These are phyloP conservation scores for Leccinum aurantiacum DNA, from an alignment of 768 basidiomycete species.

Conservation along the genomic window DNA sequence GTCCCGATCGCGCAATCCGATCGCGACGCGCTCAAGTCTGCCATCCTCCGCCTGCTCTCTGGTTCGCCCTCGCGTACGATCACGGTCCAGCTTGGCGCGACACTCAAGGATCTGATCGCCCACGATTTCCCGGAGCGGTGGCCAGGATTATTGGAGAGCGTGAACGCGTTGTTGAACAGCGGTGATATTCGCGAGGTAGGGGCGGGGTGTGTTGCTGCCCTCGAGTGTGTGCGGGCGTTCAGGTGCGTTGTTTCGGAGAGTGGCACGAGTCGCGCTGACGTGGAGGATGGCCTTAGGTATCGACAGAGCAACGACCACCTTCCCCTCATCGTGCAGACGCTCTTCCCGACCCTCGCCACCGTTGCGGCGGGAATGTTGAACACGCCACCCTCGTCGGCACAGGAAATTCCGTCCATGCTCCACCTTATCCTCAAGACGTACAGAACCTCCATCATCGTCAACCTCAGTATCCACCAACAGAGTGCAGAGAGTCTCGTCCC, in stretches of 20 bases:
- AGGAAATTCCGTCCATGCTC: slow-evolving; percentile 80
- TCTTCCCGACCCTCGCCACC: slow-evolving; percentile 76
- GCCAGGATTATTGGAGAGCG: slow-evolving; percentile 65
- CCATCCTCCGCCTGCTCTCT: slow-evolving; percentile 70
- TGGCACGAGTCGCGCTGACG: slow-evolving; percentile 37
- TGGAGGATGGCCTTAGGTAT: slow-evolving; percentile 47
- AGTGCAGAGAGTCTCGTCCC: slow-evolving; percentile 73
- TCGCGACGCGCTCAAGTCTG: slow-evolving; percentile 66
- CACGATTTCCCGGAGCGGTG: slow-evolving; percentile 80
- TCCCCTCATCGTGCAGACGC: slow-evolving; percentile 53
- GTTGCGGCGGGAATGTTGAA: slow-evolving; percentile 71
- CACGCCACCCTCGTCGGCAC: slow-evolving; percentile 54
- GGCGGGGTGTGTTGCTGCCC: slow-evolving; percentile 74
- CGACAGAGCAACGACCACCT: slow-evolving; percentile 62
- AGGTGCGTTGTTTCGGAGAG: slow-evolving; percentile 13
- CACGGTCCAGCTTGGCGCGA: slow-evolving; percentile 72
- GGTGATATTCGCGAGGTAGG: slow-evolving; percentile 70
- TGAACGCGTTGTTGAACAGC: slow-evolving; percentile 63
- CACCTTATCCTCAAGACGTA: slow-evolving; percentile 89
- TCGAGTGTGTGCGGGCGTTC: slow-evolving; percentile 73
- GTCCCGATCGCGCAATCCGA: slow-evolving; percentile 67
- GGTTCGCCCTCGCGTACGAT: slow-evolving; percentile 64
- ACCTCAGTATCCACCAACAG: slow-evolving; percentile 74
- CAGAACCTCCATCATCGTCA: slow-evolving; percentile 75
- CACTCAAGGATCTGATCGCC: slow-evolving; percentile 69